Base-by-base conservation (phyloP, 2,329 filamentous ascomycete species). In the Fusarium mexicanum region DNA sequence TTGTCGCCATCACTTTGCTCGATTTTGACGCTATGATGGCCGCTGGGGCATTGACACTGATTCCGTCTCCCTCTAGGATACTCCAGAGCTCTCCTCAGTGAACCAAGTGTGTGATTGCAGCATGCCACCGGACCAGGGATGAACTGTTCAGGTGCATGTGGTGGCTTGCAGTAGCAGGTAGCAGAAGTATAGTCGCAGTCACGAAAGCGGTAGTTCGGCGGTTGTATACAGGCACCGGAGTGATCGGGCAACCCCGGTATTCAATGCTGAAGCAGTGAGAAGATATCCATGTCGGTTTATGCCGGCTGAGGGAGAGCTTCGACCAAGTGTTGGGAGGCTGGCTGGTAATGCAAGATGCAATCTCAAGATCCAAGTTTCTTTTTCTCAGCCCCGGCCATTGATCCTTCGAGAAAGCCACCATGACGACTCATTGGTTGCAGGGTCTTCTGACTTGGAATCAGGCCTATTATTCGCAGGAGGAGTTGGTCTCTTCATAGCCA, bases 141-240 rank as follows among this genome's bases (percentile, higher is more conserved):
- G 37, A 51, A 43, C 17, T 48, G 41, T 46, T 47, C 26, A 60
- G 48, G 61, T 48, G 58, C 57, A 47, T 67, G 63, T 48, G 38
- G 72, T 77, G 76, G 76, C 76, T 78, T 78, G 72, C 76, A 76
- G 71, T 72, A 76, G 72, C 50, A 64, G 59, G 59, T 57, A 64
- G 57, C 58, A 51, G 60, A 46, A 44, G 59, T 54, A 55, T 43
- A 59, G 24, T 50, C 38, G 41, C 44, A 66, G 61, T 64, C 29
- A 53, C 63, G n/a, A 46, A 43, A 63, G 66, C 54, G 41, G 58
- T n/a, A 62, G 58, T 70, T 61, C 33, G 65, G 46, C 43, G 57
- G 20, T 46, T 67, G 51, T 59, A 68, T 33, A 57, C n/a, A 63
- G 26, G 26, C n/a, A 53, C 50, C 51, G 44, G 48, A 71, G 68